A percentile compares a stretch with the other conserved stretches of the same genome.
phyloP scores from a whole-genome alignment of 106 monocot genomes.

The Acorus gramineus region DNA sequence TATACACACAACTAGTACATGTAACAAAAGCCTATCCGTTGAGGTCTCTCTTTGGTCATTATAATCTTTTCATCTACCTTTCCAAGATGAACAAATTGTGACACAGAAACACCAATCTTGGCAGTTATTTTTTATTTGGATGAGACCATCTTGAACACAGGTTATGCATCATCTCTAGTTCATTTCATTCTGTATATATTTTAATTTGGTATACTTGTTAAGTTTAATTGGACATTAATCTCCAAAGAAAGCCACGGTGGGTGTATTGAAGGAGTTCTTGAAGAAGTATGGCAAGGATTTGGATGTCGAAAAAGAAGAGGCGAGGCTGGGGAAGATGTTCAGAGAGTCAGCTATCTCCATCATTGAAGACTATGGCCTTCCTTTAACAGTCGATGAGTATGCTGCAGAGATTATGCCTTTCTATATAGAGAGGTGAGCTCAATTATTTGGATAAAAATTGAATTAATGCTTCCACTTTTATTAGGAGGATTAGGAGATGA shows the following conservation, averaged over 20 bases:
- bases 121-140: constrained; percentile 60
- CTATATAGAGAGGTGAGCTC: constrained; percentile 29
- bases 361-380: constrained; percentile 44
- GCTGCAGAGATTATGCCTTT: constrained; percentile 33
- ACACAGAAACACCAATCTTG: constrained; percentile 1
- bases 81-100: no score
- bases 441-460: background rate
- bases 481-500: background rate
- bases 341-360: constrained; percentile 40
- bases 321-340: constrained; percentile 53
- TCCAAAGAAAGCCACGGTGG: constrained; percentile 40
- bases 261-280: constrained; percentile 42
- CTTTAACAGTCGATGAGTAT: constrained; percentile 36
- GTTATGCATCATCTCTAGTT: background rate
- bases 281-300: constrained; percentile 33
- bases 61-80: no score
- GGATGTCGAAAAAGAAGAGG: constrained; percentile 46
- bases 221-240: background rate
- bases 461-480: background rate
- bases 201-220: background rate
- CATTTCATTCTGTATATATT: background rate
- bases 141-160: constrained; percentile 54
- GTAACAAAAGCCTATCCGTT: no score
- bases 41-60: no score
- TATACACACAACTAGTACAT: no score